phyloP scores from a whole-genome alignment of 306 rosid genomes.

The Mimosa pudica region DNA sequence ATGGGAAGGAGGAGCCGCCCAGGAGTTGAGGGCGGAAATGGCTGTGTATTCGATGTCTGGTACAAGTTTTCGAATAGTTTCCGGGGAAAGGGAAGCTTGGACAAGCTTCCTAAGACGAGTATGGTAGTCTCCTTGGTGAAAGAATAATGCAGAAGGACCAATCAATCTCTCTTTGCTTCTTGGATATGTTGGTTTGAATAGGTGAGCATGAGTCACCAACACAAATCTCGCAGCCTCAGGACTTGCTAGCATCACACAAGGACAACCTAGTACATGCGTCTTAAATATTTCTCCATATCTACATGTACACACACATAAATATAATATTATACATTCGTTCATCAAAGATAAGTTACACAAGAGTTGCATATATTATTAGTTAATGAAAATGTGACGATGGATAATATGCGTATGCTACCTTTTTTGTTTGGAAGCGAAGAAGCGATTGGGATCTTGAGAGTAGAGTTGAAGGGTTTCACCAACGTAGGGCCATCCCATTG shows the following conservation, averaged over 20 bases:
- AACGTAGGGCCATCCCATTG: constrained; percentile 84
- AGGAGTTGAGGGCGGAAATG: constrained; percentile 60
- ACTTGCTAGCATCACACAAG: constrained; percentile 82
- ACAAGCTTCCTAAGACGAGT: constrained; percentile 64
- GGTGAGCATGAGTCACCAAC: constrained; percentile 73
- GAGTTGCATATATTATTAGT: no score
- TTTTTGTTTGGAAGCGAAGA: constrained; percentile 73
- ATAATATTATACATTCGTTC: no score
- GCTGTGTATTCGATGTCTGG: constrained; percentile 56
- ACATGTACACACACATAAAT: constrained; percentile 39
- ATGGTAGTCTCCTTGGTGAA: constrained; percentile 86
- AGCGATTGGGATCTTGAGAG: constrained; percentile 73
- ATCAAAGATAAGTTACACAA: no score
- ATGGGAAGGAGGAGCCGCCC: constrained; percentile 44
- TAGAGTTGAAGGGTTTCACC: constrained; percentile 87
- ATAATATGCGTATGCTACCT: background rate
- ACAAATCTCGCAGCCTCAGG: constrained; percentile 86
- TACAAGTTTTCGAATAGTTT: constrained; percentile 48
- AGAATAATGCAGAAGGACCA: constrained; percentile 91
- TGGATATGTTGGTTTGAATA: constrained; percentile 89
- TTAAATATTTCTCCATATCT: constrained; percentile 90
- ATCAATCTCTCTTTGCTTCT: constrained; percentile 84
- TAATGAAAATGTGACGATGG: no score
- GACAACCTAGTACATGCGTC: constrained; percentile 73
- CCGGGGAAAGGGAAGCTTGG: constrained; percentile 62